phyloP scores from a whole-genome alignment of 1,284 basidiomycete genomes.

The Bjerkandera adusta region DNA sequence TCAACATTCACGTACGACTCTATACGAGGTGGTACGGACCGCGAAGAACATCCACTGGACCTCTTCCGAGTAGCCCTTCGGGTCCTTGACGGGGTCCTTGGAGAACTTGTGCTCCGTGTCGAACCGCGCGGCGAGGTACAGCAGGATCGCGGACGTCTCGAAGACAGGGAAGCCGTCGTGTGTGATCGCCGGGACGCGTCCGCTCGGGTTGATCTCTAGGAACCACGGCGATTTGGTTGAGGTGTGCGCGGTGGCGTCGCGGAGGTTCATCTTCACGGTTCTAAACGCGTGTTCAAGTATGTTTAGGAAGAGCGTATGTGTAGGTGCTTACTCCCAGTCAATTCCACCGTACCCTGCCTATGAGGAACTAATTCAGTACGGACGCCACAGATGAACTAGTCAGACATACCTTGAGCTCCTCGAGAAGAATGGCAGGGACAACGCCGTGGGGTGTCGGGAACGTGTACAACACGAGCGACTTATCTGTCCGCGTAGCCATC shows the following conservation, averaged over 20 bases:
- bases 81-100: conserved; percentile 24
- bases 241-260: conserved; percentile 40
- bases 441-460: conserved; percentile 60
- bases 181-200: conserved; percentile 51
- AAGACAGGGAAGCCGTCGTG: conserved; percentile 48
- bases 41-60: conserved; percentile 82
- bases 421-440: conserved; percentile 39
- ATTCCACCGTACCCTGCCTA: conserved; percentile 19
- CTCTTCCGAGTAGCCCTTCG: conserved; percentile 50
- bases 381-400: not conserved
- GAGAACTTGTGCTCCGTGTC: conserved; percentile 41
- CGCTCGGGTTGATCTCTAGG: conserved; percentile 60
- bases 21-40: conserved; percentile 32
- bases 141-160: conserved; percentile 47
- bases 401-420: conserved; percentile 27
- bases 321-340: conserved; percentile 2
- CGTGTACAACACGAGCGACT: conserved; percentile 57
- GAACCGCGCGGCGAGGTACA: conserved; percentile 47
- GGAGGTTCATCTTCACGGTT: conserved; percentile 32
- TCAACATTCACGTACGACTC: not conserved
- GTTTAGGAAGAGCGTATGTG: not conserved
- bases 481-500: not conserved
- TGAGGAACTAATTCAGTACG: not conserved
- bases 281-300: not conserved
- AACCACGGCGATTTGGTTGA: conserved; percentile 56